Evolutionary conservation across 208 protist genomes (phyloP).

Genomic region (Willaertia magna): DNA sequence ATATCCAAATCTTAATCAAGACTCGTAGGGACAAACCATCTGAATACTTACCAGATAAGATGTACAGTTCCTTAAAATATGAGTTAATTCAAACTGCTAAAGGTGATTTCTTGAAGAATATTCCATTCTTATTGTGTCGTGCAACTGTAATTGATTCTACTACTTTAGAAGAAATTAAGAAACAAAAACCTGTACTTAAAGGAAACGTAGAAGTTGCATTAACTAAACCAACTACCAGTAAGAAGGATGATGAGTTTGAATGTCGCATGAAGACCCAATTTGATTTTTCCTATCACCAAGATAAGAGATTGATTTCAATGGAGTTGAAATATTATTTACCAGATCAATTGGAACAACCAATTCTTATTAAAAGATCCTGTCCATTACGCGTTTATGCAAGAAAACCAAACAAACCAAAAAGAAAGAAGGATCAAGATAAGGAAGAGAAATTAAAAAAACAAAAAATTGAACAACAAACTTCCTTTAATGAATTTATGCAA

Average conservation of each 20-base stretch:
- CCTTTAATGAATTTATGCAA: background rate
- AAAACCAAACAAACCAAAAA: background rate
- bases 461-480: background rate
- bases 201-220: background rate
- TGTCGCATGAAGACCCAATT: background rate
- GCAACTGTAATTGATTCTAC: background rate
- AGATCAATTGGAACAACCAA: background rate
- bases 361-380: background rate
- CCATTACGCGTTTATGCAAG: background rate
- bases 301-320: background rate
- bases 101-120: background rate
- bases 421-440: background rate
- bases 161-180: background rate
- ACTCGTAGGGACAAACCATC: background rate
- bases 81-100: background rate
- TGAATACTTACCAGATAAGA: background rate
- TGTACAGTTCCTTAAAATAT: conserved; percentile 1
- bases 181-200: background rate
- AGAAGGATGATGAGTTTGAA: background rate
- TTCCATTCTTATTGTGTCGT: background rate
- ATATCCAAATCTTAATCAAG: background rate
- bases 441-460: background rate
- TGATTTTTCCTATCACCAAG: background rate
- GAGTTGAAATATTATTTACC: background rate
- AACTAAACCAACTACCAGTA: background rate